Percentiles rank a stretch among this genome's conserved stretches.
phyloP scores from a whole-genome alignment of 768 basidiomycete species.

The Hygrophorus russula region DNA sequence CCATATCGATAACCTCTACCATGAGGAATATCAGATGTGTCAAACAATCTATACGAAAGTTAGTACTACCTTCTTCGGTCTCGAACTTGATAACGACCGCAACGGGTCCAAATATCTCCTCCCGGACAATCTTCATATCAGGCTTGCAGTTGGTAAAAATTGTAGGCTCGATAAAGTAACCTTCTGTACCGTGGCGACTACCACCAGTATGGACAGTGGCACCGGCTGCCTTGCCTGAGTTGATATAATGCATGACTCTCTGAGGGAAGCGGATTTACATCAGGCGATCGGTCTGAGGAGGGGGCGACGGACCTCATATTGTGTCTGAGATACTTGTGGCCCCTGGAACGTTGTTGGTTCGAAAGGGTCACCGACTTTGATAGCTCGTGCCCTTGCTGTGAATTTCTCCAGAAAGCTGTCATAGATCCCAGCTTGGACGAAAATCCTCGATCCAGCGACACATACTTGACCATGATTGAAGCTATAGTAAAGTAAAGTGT shows the following conservation, averaged over 20 bases:
- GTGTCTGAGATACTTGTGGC: constrained; percentile 59
- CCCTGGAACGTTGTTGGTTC: constrained; percentile 44
- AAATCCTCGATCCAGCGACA: constrained; percentile 74
- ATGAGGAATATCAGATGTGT: too few relatives aligned
- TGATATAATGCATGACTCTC: constrained; percentile 75
- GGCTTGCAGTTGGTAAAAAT: constrained; percentile 54
- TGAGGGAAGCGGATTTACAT: constrained; percentile 15
- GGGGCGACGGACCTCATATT: constrained; percentile 41
- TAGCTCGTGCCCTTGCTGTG: too few relatives aligned
- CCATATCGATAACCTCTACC: too few relatives aligned
- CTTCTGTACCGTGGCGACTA: constrained; percentile 33
- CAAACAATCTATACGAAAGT: too few relatives aligned
- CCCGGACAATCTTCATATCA: constrained; percentile 18
- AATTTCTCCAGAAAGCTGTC: constrained; percentile 61
- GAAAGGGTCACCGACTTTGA: constrained; percentile 66
- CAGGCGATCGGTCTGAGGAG: not conserved
- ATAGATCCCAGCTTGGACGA: constrained; percentile 69
- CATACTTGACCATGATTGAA: constrained; percentile 81
- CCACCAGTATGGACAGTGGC: constrained; percentile 61
- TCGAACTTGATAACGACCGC: too few relatives aligned
- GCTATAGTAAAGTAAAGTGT: too few relatives aligned
- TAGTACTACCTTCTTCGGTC: too few relatives aligned
- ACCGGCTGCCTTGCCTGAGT: too few relatives aligned
- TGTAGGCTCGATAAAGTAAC: constrained; percentile 66
- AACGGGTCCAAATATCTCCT: too few relatives aligned